Base-by-base conservation (phyloP, 2,329 filamentous ascomycete genomes). In the Fusarium sublunatum region DNA sequence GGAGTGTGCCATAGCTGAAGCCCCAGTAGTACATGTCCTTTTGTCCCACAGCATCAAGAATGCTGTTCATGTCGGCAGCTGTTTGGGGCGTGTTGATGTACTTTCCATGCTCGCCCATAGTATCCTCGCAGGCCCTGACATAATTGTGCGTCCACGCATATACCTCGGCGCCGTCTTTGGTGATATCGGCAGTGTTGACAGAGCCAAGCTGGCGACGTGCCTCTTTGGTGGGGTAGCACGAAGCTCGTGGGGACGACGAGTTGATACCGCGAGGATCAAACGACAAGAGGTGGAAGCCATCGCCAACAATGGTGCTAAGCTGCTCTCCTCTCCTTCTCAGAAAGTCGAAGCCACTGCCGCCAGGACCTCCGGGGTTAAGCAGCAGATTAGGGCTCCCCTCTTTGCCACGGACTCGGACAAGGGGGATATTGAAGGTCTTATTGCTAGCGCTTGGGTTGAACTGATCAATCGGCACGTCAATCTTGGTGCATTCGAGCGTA, bases 21-120 rank as follows among this genome's bases (percentile, higher is more conserved):
- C 79, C 79, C 78, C 77, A 80, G 44, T 78, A 80, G 7, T 71
- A 58, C 67, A 78, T 70, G 2, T 70, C 62, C 40, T 75, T 45
- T 25, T 73, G 62, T 3, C 74, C 75, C 35, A 75, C 42, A 19
- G 72, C 79, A 45, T 82, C 78, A 1, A 83, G 70, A 26, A 83
- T 82, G 11, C 71, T 77, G 60, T 82, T 81, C 80, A 83, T 83
- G 56, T 84, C 82, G 29, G 81, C 79, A 9, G 80, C 82, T 1
- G 79, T 81, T 65, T 83, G 81, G 0, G 80, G 81, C 0, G 81
- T 83, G 53, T 83, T 82, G 55, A 82, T 70, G 57, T 82, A 82
- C 7, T 61, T 62, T 4, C 76, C 78, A 57, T 81, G 70, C 43
- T 81, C 78, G 1, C 79, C 80, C 74, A 78, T 79, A 2, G 71